phyloP scores from a whole-genome alignment of 768 basidiomycete species.

The Suillus lakei region DNA sequence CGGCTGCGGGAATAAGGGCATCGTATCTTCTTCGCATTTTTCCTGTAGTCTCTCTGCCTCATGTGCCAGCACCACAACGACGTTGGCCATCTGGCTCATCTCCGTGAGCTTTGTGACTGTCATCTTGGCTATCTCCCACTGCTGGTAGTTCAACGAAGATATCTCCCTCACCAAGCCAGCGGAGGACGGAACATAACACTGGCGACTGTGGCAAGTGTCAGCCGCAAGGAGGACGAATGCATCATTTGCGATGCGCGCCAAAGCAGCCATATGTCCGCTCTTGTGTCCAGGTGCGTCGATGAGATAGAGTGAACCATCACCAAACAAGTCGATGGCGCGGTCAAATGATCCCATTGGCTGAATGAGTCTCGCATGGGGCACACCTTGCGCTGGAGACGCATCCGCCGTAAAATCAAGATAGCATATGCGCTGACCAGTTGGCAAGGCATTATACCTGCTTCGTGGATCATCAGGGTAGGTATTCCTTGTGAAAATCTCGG shows the following conservation, averaged over 20 bases:
- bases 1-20: slow-evolving; percentile 11
- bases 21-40: background rate
- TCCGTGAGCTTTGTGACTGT: slow-evolving; percentile 5
- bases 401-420: slow-evolving; percentile 4
- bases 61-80: slow-evolving; percentile 13
- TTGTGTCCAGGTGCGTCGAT: slow-evolving; percentile 14
- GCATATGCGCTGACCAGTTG: slow-evolving; percentile 1
- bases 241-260: slow-evolving; percentile 16
- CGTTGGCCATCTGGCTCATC: slow-evolving; percentile 5
- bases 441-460: background rate
- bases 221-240: slow-evolving; percentile 20
- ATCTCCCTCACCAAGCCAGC: slow-evolving; percentile 8
- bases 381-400: background rate
- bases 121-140: slow-evolving; percentile 3
- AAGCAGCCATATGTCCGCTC: slow-evolving; percentile 17
- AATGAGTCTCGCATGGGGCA: slow-evolving; percentile 9
- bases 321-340: slow-evolving; percentile 12
- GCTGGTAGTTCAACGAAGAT: slow-evolving; percentile 7
- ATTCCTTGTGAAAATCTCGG: background rate
- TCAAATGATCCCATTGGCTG: slow-evolving; percentile 10
- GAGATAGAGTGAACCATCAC: slow-evolving; percentile 14
- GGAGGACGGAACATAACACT: slow-evolving; percentile 7
- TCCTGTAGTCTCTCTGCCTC: slow-evolving; percentile 8
- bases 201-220: slow-evolving; percentile 18
- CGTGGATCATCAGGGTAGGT: background rate